Conservation (phyloP, 2,329 filamentous ascomycete genomes). For the Fusarium lateritium region DNA sequence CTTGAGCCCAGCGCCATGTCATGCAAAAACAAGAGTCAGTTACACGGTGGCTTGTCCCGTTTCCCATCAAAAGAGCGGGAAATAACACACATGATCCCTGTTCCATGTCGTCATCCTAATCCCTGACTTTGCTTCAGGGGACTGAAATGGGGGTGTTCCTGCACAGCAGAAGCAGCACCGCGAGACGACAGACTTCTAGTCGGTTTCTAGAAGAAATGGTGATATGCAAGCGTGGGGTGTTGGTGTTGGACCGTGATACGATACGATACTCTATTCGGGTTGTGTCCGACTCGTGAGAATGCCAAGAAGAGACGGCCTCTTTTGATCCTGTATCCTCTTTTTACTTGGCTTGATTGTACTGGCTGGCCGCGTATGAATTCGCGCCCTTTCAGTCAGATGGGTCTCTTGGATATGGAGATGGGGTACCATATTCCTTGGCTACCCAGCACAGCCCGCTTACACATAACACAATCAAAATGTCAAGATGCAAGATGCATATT, state of each 20-base stretch:
- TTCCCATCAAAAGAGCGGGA: slow-evolving; percentile 1
- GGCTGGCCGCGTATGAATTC: slow-evolving; percentile 5
- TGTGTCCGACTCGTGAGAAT: slow-evolving; percentile 31
- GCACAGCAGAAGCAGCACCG: neutral
- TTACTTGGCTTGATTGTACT: neutral
- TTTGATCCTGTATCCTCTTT: neutral
- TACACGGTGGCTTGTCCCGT: slow-evolving; percentile 6
- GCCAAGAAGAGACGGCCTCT: slow-evolving; percentile 17
- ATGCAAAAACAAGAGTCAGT: slow-evolving; percentile 28
- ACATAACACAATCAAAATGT: neutral
- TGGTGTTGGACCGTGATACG: slow-evolving; percentile 14
- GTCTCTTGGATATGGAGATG: slow-evolving; percentile 7
- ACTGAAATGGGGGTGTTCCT: neutral
- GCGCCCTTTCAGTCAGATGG: slow-evolving; percentile 3
- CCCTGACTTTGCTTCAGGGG: slow-evolving; percentile 27
- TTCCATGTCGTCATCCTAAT: slow-evolving; percentile 34
- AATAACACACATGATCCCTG: slow-evolving; percentile 27
- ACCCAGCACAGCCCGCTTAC: slow-evolving; percentile 3
- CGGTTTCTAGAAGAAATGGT: slow-evolving; percentile 44
- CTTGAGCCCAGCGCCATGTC: slow-evolving; percentile 5
- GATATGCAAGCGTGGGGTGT: slow-evolving; percentile 9
- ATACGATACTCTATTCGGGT: slow-evolving; percentile 11
- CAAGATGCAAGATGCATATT: slow-evolving; percentile 9
- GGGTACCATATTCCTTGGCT: slow-evolving; percentile 16
- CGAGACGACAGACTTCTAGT: slow-evolving; percentile 33